A percentile compares a stretch with the other conserved stretches of the same genome.
phyloP scores from a whole-genome alignment of 768 basidiomycete genomes.

The Phaeotremella skinneri region DNA sequence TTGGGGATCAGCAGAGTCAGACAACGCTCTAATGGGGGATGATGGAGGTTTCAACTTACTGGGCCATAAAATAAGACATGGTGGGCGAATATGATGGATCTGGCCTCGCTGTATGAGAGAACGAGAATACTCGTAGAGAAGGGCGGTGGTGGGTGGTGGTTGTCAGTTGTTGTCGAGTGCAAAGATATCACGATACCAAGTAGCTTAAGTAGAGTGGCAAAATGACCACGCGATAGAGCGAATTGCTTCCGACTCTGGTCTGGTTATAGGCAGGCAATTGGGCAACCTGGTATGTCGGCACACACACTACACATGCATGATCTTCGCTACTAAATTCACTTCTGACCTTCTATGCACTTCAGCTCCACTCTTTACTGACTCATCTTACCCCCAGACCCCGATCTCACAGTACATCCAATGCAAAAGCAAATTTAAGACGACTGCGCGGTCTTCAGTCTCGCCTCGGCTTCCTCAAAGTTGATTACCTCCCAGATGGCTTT shows the following conservation, averaged over 20 bases:
- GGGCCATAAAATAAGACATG: conserved; percentile 53
- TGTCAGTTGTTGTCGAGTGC: background rate
- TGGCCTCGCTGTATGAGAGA: too few relatives aligned
- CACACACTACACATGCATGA: too few relatives aligned
- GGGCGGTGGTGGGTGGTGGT: background rate
- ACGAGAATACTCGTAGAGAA: background rate
- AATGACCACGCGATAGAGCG: background rate
- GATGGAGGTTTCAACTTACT: conserved; percentile 32
- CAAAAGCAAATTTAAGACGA: background rate
- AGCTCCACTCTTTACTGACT: conserved; percentile 1
- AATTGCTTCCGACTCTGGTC: background rate
- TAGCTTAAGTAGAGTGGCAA: too few relatives aligned
- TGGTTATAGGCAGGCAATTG: too few relatives aligned
- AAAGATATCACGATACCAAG: too few relatives aligned
- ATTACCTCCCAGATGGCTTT: conserved; percentile 92
- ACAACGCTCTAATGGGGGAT: background rate
- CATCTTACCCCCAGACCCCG: background rate
- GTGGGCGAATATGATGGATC: conserved; percentile 15
- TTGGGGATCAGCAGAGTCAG: background rate
- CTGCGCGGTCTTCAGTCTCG: conserved; percentile 56
- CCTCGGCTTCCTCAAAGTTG: conserved; percentile 91
- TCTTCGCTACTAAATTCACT: background rate
- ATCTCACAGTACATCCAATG: background rate
- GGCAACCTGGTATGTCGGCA: too few relatives aligned
- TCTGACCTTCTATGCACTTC: conserved; percentile 2